phyloP scores from a whole-genome alignment of 371 early-diverging fungal species.

The Mortierella sp. region DNA sequence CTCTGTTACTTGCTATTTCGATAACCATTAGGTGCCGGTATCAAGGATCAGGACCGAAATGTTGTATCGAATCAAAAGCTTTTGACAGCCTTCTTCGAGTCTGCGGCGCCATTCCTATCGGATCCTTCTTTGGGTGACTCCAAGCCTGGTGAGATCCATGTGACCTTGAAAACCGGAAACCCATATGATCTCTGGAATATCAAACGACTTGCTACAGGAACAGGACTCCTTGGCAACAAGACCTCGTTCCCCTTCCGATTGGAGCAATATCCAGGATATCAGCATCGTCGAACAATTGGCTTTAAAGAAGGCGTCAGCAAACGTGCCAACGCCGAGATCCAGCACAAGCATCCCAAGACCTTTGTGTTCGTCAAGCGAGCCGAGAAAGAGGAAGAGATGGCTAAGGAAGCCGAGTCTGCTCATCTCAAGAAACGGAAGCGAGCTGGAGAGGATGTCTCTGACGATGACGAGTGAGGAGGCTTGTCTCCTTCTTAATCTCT shows the following conservation, averaged over 20 bases:
- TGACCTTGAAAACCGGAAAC: constrained; percentile 85
- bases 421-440: constrained; percentile 48
- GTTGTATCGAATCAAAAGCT: constrained; percentile 85
- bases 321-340: constrained; percentile 84
- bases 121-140: constrained; percentile 47
- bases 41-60: constrained; percentile 94
- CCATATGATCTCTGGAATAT: constrained; percentile 94
- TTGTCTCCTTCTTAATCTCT: background rate
- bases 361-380: constrained; percentile 73
- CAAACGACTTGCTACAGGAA: constrained; percentile 74
- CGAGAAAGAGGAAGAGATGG: constrained; percentile 61
- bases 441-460: constrained; percentile 52
- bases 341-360: constrained; percentile 70
- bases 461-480: constrained; percentile 32
- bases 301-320: constrained; percentile 84
- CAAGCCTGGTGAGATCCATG: constrained; percentile 76
- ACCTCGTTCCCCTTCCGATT: constrained; percentile 74
- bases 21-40: constrained; percentile 76
- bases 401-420: constrained; percentile 45
- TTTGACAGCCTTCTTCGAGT: constrained; percentile 74
- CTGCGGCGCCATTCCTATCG: constrained; percentile 66
- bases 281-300: constrained; percentile 94
- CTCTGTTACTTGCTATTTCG: background rate
- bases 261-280: constrained; percentile 84
- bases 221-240: constrained; percentile 65